Percentiles rank a stretch among this genome's conserved stretches.
Conservation (phyloP, 768 basidiomycete species). For the Tubosaeta brunneosetosa region DNA sequence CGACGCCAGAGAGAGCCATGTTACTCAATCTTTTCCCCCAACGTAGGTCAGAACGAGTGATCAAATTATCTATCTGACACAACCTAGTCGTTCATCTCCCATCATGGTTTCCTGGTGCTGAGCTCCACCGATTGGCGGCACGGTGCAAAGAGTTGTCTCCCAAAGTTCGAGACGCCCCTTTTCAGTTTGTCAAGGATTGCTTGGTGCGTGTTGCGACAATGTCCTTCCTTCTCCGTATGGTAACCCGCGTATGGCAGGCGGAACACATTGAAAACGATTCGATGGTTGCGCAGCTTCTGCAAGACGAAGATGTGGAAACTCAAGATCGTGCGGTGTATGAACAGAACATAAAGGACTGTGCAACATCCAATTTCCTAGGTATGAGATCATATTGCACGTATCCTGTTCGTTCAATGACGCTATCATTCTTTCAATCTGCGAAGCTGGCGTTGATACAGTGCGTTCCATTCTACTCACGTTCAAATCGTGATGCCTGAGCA, state of each 20-base stretch:
- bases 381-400: not conserved
- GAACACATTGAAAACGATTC: conserved; percentile 19
- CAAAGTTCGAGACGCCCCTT: conserved; percentile 14
- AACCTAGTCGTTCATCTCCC: conserved; percentile 16
- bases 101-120: conserved; percentile 16
- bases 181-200: conserved; percentile 22
- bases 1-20: conserved; percentile 20
- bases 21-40: conserved; percentile 19
- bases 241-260: conserved; percentile 8
- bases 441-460: conserved; percentile 17
- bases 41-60: conserved; percentile 7
- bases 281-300: conserved; percentile 19
- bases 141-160: conserved; percentile 10
- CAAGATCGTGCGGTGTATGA: conserved; percentile 10
- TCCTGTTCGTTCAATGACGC: not conserved
- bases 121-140: conserved; percentile 6
- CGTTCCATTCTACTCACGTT: not conserved
- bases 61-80: not conserved
- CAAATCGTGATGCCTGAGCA: not conserved
- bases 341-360: conserved; percentile 15
- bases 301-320: not conserved
- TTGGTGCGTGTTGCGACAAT: conserved; percentile 7
- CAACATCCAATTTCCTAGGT: conserved; percentile 21
- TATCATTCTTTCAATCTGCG: not conserved
- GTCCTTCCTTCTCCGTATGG: not conserved